Conservation (phyloP, 208 protist genomes). For the Sergeia podlipaevii region DNA sequence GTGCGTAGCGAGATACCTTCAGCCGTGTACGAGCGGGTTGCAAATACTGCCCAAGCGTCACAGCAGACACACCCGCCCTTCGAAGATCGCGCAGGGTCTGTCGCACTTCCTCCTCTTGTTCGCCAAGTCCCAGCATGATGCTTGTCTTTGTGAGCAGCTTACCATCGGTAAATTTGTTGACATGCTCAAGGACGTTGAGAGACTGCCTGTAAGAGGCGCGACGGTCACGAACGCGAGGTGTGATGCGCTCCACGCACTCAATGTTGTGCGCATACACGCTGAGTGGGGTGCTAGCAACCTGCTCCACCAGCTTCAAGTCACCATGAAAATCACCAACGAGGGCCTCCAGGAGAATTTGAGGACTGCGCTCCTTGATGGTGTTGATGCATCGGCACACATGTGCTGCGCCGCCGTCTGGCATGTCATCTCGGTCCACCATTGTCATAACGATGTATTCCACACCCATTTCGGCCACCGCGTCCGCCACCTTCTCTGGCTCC, state of each 20-base stretch:
- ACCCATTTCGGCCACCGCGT: conserved; percentile 94
- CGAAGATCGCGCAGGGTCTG: conserved; percentile 94
- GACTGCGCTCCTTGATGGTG: conserved; percentile 82
- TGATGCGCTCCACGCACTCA: conserved; percentile 95
- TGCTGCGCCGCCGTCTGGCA: conserved; percentile 90
- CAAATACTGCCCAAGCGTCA: conserved; percentile 98
- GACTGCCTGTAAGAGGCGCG: conserved; percentile 96
- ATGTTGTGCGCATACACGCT: conserved; percentile 99
- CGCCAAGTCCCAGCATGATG: conserved; percentile 98
- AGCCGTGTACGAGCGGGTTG: conserved; percentile 95
- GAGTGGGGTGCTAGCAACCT: conserved; percentile 90
- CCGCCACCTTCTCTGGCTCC: conserved; percentile 93
- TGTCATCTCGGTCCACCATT: conserved; percentile 96
- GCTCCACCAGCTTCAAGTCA: conserved; percentile 74
- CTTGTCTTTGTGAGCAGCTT: conserved; percentile 96
- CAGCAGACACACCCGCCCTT: conserved; percentile 87
- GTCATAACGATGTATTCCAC: conserved; percentile 99
- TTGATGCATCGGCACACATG: conserved; percentile 93
- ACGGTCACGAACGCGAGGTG: conserved; percentile 92
- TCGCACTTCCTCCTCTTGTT: conserved; percentile 94
- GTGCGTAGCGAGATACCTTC: conserved; percentile 96
- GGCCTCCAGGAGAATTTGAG: conserved; percentile 92
- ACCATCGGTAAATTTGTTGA: conserved; percentile 78
- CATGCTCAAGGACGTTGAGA: conserved; percentile 89
- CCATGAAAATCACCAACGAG: conserved; percentile 97